Percentiles rank a stretch among this genome's conserved stretches.
Evolutionary conservation across 495 filamentous ascomycete genomes (phyloP).

Genomic region (Tuber microsphaerosporum): DNA sequence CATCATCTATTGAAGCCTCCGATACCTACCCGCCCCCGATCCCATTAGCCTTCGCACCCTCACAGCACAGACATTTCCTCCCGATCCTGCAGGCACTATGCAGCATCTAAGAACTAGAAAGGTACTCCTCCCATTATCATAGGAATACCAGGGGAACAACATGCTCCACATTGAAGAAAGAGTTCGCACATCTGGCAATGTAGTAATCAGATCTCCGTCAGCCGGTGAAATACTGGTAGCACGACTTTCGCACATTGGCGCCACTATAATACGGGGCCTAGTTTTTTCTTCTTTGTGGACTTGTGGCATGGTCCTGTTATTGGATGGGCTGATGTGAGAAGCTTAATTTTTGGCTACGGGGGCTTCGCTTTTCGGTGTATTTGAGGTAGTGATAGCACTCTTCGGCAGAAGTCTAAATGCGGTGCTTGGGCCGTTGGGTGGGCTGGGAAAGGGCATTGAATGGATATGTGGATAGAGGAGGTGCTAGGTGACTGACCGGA

Average conservation of each 20-base stretch:
- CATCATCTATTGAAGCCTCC: neutral
- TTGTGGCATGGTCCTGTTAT: neutral
- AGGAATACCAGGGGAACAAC: neutral
- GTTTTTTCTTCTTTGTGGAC: neutral
- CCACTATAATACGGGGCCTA: neutral
- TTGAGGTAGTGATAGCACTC: neutral
- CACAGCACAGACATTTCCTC: neutral
- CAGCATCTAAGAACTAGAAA: neutral
- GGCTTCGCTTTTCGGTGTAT: neutral
- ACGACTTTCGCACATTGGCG: neutral
- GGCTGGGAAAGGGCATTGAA: neutral
- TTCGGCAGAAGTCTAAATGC: neutral
- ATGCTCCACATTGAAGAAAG: neutral
- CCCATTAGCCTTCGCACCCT: neutral
- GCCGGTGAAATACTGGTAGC: neutral
- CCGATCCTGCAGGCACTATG: neutral
- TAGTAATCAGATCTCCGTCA: neutral
- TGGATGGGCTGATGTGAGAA: neutral
- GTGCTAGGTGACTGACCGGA: neutral
- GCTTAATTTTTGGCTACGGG: neutral
- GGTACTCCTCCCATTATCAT: neutral
- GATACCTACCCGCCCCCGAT: neutral
- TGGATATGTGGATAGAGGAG: neutral
- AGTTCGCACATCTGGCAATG: neutral
- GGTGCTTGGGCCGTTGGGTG: neutral